Conservation (phyloP, 1,139 yeast species). For the Nakaseomyces glabratus region DNA sequence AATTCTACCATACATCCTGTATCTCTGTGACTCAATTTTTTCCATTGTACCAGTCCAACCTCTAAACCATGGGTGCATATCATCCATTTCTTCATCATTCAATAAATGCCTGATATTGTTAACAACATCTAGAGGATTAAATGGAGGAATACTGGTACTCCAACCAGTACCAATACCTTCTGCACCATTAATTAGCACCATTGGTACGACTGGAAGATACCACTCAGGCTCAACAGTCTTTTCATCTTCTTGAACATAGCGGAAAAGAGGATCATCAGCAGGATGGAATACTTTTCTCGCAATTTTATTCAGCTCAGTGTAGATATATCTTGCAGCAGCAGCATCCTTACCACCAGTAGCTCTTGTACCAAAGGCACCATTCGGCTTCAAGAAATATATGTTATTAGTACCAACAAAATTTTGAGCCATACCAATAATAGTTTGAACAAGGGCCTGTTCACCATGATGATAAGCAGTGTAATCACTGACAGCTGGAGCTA, state of each 20-base stretch:
- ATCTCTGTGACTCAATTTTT: conserved; percentile 54
- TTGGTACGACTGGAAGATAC: conserved; percentile 89
- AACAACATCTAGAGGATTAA: conserved; percentile 78
- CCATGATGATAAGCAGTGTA: conserved; percentile 96
- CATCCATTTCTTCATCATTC: conserved; percentile 60
- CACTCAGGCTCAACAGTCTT: conserved; percentile 92
- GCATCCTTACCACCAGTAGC: conserved; percentile 98
- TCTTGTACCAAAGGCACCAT: conserved; percentile 96
- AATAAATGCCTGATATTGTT: conserved; percentile 62
- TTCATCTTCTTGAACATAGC: conserved; percentile 87
- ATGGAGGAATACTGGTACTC: conserved; percentile 90
- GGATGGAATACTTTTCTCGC: conserved; percentile 72
- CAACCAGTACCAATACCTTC: conserved; percentile 99
- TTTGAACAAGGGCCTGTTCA: conserved; percentile 76
- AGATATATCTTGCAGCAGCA: conserved; percentile 96
- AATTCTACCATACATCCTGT: conserved; percentile 66
- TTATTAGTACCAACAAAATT: conserved; percentile 92
- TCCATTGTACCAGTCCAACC: conserved; percentile 90
- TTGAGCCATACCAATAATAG: conserved; percentile 91
- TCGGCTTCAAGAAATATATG: conserved; percentile 73
- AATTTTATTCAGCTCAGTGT: conserved; percentile 70
- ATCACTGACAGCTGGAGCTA: conserved; percentile 84
- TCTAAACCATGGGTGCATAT: conserved; percentile 89
- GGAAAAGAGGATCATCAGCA: conserved; percentile 69
- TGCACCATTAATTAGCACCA: conserved; percentile 87